Evolutionary conservation across 192 early-diverging fungal genomes (phyloP).

Genomic region (Coemansia sp.): DNA sequence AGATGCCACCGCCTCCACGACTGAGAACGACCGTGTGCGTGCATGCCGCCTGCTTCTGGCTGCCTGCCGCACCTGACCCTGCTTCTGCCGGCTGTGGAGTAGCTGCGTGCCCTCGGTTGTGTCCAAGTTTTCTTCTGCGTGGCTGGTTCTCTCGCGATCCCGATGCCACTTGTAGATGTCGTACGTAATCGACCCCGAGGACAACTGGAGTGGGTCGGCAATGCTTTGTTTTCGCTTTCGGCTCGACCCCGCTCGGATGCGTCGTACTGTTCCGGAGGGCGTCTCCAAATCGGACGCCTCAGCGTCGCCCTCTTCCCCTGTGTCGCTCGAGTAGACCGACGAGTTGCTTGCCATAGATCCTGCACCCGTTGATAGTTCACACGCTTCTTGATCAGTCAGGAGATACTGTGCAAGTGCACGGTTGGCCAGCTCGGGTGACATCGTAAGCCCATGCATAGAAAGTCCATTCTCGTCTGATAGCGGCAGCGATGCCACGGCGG

Average conservation of each 20-base stretch:
- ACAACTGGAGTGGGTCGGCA: conserved; percentile 55
- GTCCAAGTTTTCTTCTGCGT: background rate
- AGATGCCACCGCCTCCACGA: conserved; percentile 9
- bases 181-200: conserved; percentile 76
- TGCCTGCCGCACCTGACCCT: conserved; percentile 8
- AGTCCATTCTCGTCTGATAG: background rate
- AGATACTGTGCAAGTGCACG: conserved; percentile 29
- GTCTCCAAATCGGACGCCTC: conserved; percentile 9
- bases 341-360: conserved; percentile 7
- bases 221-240: conserved; percentile 5
- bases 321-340: conserved; percentile 9
- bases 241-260: background rate
- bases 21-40: conserved; percentile 24
- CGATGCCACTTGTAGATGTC: conserved; percentile 85
- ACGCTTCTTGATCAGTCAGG: conserved; percentile 30
- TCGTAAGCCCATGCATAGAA: background rate
- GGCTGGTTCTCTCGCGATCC: conserved; percentile 41
- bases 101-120: conserved; percentile 30
- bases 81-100: background rate
- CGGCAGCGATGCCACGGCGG: background rate
- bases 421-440: conserved; percentile 25
- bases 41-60: conserved; percentile 15
- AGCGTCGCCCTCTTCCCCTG: conserved; percentile 5
- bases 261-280: background rate
- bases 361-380: conserved; percentile 8